Conservation (phyloP, 768 basidiomycete genomes). For the Leccinum pellstonianum region DNA sequence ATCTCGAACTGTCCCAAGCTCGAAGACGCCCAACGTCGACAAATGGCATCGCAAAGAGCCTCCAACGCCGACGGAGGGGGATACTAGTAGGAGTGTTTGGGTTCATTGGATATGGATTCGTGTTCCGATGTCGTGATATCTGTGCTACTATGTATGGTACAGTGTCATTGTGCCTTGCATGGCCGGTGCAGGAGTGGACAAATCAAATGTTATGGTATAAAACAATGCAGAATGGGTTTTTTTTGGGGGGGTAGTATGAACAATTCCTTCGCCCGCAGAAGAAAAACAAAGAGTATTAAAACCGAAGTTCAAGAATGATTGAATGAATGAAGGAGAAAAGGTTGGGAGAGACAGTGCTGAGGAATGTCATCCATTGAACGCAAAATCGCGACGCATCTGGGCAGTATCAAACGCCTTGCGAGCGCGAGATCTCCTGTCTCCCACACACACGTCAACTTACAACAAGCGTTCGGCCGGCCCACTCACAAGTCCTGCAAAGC, state of each 20-base stretch:
- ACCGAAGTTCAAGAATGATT: neutral
- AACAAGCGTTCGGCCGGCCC: neutral
- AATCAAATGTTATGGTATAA: slow-evolving; percentile 2
- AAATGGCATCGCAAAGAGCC: slow-evolving; percentile 83
- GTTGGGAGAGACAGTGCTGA: neutral
- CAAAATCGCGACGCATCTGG: slow-evolving; percentile 34
- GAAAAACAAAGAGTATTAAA: neutral
- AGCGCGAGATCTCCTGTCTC: neutral
- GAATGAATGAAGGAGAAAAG: neutral
- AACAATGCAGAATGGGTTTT: slow-evolving; percentile 4
- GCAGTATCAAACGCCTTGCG: slow-evolving; percentile 22
- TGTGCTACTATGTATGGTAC: slow-evolving; percentile 12
- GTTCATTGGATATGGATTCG: neutral
- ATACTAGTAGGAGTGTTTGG: slow-evolving; percentile 11
- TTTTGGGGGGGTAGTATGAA: slow-evolving; percentile 2
- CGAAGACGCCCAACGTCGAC: slow-evolving; percentile 87
- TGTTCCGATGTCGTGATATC: slow-evolving; percentile 1
- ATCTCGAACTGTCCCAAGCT: slow-evolving; percentile 96
- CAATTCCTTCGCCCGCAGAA: neutral
- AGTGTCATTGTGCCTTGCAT: slow-evolving; percentile 2
- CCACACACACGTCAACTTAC: neutral
- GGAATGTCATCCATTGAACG: slow-evolving; percentile 24
- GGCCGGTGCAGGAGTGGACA: neutral
- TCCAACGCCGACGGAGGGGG: slow-evolving; percentile 60
- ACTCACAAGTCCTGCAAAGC: slow-evolving; percentile 20